Evolutionary conservation across 2,329 filamentous ascomycete genomes (phyloP).

Genomic region (Sporothrix globosa): DNA sequence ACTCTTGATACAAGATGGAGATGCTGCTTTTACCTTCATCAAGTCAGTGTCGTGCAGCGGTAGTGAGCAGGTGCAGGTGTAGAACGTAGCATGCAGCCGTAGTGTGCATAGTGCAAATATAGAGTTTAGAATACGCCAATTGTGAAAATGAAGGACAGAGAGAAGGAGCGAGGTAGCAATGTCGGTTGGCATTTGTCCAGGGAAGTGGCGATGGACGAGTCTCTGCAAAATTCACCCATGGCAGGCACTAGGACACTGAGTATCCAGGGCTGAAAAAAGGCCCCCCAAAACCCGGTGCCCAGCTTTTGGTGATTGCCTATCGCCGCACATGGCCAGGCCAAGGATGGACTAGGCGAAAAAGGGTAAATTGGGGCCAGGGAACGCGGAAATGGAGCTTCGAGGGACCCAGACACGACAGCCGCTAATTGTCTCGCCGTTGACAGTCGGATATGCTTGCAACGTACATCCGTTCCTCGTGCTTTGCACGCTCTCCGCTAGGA

Average conservation of each 20-base stretch:
- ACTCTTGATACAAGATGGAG: constrained; percentile 1
- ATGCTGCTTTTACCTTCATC: constrained; percentile 3
- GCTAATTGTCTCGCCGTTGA: not conserved
- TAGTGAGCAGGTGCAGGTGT: no score
- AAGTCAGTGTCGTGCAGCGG: no score
- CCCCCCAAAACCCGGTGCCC: not conserved
- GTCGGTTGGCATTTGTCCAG: not conserved
- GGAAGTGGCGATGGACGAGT: constrained; percentile 18
- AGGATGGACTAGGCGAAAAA: constrained; percentile 5
- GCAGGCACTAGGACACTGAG: constrained; percentile 23
- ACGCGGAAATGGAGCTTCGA: constrained; percentile 11
- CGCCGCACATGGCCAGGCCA: not conserved
- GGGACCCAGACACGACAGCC: not conserved
- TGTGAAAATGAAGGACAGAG: not conserved
- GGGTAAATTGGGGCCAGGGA: constrained; percentile 8
- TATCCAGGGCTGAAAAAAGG: constrained; percentile 11
- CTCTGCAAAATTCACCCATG: constrained; percentile 4
- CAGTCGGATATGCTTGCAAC: constrained; percentile 8
- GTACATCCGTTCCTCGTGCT: not conserved
- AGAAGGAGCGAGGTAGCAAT: not conserved
- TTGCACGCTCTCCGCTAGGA: no score
- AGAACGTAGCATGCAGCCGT: not conserved
- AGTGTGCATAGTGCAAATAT: not conserved
- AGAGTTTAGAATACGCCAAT: not conserved
- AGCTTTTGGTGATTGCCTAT: constrained; percentile 16